Conservation (phyloP, 1,284 basidiomycete species). For the Cutaneotrichosporon sp. region DNA sequence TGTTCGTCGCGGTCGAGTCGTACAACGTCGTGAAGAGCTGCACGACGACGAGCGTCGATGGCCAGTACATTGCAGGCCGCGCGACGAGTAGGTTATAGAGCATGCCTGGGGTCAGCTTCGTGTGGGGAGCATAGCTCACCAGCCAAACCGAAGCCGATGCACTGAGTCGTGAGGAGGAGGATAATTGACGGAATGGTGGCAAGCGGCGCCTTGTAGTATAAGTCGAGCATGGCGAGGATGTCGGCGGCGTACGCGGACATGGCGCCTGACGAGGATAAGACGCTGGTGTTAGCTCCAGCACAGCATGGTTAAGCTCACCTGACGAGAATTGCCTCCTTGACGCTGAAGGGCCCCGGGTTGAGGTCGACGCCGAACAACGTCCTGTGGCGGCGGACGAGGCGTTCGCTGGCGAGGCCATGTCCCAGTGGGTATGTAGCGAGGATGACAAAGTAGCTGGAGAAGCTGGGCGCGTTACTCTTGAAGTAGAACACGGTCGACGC, state of each 20-base stretch:
- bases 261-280: conserved; percentile 56
- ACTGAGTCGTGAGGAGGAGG: conserved; percentile 59
- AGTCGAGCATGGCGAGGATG: conserved; percentile 55
- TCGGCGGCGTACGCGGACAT: conserved; percentile 55
- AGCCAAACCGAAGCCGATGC: conserved; percentile 59
- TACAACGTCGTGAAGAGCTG: conserved; percentile 60
- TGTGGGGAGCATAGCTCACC: conserved; percentile 38
- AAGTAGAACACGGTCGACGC: conserved; percentile 57
- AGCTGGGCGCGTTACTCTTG: conserved; percentile 57
- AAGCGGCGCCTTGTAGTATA: conserved; percentile 55
- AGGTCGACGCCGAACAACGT: conserved; percentile 48
- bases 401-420: conserved; percentile 46
- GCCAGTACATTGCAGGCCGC: conserved; percentile 55
- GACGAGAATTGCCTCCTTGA: conserved; percentile 54
- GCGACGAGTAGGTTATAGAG: conserved; percentile 52
- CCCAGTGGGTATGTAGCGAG: conserved; percentile 57
- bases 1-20: conserved; percentile 13
- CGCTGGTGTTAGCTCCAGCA: conserved; percentile 42
- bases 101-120: conserved; percentile 36
- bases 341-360: conserved; percentile 58
- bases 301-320: conserved; percentile 29
- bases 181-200: conserved; percentile 56
- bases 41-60: conserved; percentile 56
- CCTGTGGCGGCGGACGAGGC: conserved; percentile 32
- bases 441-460: conserved; percentile 61